These are phyloP conservation scores for Thecaphora thlaspeos DNA, from an alignment of 1,284 basidiomycete genomes.

Conservation along the genomic window DNA sequence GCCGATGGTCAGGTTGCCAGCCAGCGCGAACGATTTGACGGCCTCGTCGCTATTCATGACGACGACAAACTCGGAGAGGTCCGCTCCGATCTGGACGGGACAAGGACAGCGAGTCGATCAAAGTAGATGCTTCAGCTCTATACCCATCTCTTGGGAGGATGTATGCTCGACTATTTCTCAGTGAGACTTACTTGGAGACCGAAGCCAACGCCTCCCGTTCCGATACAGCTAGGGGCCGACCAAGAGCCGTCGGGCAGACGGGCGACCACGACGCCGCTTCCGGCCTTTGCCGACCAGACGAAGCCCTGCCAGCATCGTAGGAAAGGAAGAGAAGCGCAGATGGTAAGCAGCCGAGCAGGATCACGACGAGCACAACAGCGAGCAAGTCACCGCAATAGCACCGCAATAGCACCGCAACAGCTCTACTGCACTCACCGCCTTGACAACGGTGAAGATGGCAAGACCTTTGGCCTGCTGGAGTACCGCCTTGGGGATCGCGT, in stretches of 20 bases:
- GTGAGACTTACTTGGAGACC: slow-evolving; percentile 92
- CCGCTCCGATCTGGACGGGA: slow-evolving; percentile 66
- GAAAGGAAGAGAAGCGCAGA: no score
- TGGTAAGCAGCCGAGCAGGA: no score
- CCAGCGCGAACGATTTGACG: slow-evolving; percentile 87
- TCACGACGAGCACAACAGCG: not conserved
- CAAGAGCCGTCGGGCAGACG: slow-evolving; percentile 92
- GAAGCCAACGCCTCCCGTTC: slow-evolving; percentile 86
- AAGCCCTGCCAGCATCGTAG: slow-evolving; percentile 65
- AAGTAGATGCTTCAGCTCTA: no score
- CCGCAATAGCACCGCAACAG: no score
- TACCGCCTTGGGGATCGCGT: slow-evolving; percentile 91
- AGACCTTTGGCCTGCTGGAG: slow-evolving; percentile 78
- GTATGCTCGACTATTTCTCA: no score
- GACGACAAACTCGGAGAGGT: slow-evolving; percentile 67
- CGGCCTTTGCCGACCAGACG: slow-evolving; percentile 92
- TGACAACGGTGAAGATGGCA: slow-evolving; percentile 89
- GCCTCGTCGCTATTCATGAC: slow-evolving; percentile 96
- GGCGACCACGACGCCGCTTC: slow-evolving; percentile 89
- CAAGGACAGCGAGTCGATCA: not conserved
- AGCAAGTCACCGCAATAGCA: not conserved
- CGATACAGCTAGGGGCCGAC: slow-evolving; percentile 95
- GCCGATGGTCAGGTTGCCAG: slow-evolving; percentile 94
- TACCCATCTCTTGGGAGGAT: no score
- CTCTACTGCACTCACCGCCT: slow-evolving; percentile 58